phyloP scores from a whole-genome alignment of 768 basidiomycete species.

The Psilocybe tampanensis region DNA sequence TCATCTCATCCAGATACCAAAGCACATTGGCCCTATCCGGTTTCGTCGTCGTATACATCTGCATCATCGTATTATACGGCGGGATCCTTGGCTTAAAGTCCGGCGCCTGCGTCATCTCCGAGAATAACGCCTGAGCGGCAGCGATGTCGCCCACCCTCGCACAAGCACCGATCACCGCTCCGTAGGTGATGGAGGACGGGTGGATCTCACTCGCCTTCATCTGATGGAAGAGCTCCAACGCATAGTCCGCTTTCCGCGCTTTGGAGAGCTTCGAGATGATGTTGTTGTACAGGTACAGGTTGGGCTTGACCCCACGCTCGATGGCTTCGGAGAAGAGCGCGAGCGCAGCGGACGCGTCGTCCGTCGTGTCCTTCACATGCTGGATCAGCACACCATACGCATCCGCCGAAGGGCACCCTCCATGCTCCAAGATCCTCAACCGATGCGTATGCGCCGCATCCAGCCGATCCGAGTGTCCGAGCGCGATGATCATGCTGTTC shows the following conservation, averaged over 20 bases:
- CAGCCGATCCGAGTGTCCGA: constrained; percentile 79
- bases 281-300: constrained; percentile 93
- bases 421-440: constrained; percentile 72
- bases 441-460: constrained; percentile 84
- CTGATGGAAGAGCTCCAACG: constrained; percentile 82
- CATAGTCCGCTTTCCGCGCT: constrained; percentile 91
- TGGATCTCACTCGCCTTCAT: constrained; percentile 71
- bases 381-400: constrained; percentile 92
- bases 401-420: constrained; percentile 80
- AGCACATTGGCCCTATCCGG: constrained; percentile 81
- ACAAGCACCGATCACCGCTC: constrained; percentile 92
- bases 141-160: constrained; percentile 87
- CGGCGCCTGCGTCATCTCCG: constrained; percentile 73
- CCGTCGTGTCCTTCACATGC: constrained; percentile 90
- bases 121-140: constrained; percentile 82
- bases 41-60: constrained; percentile 89
- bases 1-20: constrained; percentile 72
- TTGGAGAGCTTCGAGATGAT: constrained; percentile 95
- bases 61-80: constrained; percentile 99
- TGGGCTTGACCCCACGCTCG: constrained; percentile 68
- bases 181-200: constrained; percentile 91
- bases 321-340: constrained; percentile 82
- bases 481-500: constrained; percentile 86
- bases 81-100: constrained; percentile 90
- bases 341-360: constrained; percentile 88